Evolutionary conservation across 169 alveolate genomes (phyloP).

Genomic region (Plasmodium gonderi): DNA sequence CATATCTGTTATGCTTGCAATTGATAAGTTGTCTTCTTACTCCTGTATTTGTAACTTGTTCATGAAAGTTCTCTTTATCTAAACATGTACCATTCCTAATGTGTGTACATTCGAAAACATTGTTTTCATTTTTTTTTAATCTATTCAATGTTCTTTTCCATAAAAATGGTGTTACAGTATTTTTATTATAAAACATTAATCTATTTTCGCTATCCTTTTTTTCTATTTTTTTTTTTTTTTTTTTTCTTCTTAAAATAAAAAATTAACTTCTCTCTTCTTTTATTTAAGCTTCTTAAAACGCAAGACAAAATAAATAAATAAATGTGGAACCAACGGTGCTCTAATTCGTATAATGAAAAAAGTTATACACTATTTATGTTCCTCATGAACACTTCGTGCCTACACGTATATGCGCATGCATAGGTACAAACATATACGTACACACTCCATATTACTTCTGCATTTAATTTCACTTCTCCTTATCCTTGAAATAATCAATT

Average conservation of each 20-base stretch:
- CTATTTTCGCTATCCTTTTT: neutral
- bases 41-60: neutral
- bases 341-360: neutral
- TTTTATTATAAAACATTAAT: constrained; percentile 25
- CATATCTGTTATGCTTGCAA: neutral
- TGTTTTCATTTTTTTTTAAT: constrained; percentile 32
- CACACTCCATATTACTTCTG: neutral
- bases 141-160: constrained; percentile 12
- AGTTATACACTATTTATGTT: neutral
- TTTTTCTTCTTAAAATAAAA: neutral
- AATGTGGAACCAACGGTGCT: neutral
- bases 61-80: neutral
- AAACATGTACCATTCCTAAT: constrained; percentile 38
- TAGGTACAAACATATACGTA: neutral
- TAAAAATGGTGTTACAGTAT: constrained; percentile 6
- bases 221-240: neutral
- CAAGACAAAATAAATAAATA: neutral
- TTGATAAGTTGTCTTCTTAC: neutral
- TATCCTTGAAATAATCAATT: neutral
- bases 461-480: neutral
- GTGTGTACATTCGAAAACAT: neutral
- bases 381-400: neutral
- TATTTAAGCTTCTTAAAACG: neutral
- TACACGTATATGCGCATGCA: neutral
- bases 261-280: neutral